Evolutionary conservation across 192 early-diverging fungal species (phyloP).

Genomic region (Coemansia sp.): DNA sequence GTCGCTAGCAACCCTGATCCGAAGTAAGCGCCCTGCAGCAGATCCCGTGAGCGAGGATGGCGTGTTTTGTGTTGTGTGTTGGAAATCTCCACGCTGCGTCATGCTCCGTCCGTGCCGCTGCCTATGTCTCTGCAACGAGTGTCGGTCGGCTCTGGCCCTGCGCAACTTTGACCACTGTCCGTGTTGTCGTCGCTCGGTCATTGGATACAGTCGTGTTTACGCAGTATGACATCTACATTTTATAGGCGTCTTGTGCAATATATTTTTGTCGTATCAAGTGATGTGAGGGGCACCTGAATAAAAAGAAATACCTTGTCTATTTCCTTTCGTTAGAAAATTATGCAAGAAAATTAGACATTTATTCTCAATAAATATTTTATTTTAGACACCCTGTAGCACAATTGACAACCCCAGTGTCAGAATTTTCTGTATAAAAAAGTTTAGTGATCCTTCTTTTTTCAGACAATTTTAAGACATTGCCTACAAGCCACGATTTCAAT

Average conservation of each 20-base stretch:
- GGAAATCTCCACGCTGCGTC: slow-evolving; percentile 39
- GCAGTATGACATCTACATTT: slow-evolving; percentile 24
- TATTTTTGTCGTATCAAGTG: neutral
- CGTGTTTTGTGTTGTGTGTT: slow-evolving; percentile 46
- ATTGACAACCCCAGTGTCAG: too few relatives aligned
- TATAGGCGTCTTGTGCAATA: neutral
- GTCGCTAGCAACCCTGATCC: slow-evolving; percentile 47
- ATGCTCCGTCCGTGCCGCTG: slow-evolving; percentile 56
- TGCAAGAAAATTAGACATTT: too few relatives aligned
- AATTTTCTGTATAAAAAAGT: too few relatives aligned
- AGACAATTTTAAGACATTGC: too few relatives aligned
- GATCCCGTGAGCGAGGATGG: neutral
- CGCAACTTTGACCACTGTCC: slow-evolving; percentile 54
- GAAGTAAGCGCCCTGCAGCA: slow-evolving; percentile 18
- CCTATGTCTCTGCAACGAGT: slow-evolving; percentile 53
- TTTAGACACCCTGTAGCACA: too few relatives aligned
- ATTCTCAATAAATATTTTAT: too few relatives aligned
- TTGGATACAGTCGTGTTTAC: slow-evolving; percentile 51
- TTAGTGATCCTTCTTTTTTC: too few relatives aligned
- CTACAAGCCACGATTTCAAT: too few relatives aligned
- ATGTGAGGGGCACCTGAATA: neutral
- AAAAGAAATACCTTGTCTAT: too few relatives aligned
- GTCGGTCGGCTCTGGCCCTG: slow-evolving; percentile 37
- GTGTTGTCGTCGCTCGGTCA: slow-evolving; percentile 45
- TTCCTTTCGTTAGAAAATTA: too few relatives aligned